phyloP scores from a whole-genome alignment of 2,329 filamentous ascomycete genomes.

The Colletotrichum neosansevieriae region DNA sequence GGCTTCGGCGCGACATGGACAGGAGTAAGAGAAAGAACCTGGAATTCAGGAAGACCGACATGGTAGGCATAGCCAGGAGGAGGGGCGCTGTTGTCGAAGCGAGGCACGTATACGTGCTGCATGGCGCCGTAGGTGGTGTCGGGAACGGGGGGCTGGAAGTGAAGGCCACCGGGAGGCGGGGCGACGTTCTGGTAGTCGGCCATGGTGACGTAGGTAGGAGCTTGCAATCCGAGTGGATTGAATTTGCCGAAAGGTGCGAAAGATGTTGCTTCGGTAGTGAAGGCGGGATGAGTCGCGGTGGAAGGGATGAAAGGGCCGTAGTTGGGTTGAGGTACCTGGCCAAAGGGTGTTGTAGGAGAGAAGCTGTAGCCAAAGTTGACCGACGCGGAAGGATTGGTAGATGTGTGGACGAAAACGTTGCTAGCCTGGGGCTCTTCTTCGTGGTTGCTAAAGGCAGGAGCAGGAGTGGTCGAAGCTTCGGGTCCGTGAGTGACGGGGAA shows the following conservation, averaged over 20 bases:
- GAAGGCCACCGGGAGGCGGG: conserved; percentile 58
- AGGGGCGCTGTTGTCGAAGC: conserved; percentile 56
- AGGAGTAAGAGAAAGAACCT: conserved; percentile 44
- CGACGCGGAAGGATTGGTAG: conserved; percentile 37
- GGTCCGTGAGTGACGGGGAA: conserved; percentile 29
- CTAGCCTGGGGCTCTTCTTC: neutral
- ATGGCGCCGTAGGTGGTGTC: conserved; percentile 69
- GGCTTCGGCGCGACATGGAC: conserved; percentile 13
- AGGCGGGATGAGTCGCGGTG: conserved; percentile 35
- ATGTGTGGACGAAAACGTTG: conserved; percentile 29
- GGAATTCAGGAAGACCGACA: conserved; percentile 49
- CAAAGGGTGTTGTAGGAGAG: conserved; percentile 14
- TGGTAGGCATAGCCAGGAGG: conserved; percentile 44
- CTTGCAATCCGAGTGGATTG: conserved; percentile 35
- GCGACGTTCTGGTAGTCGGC: conserved; percentile 57
- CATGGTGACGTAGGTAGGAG: conserved; percentile 46
- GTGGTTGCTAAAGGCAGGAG: conserved; percentile 24
- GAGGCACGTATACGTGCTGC: conserved; percentile 67
- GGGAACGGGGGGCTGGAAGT: conserved; percentile 70
- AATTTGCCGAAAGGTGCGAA: conserved; percentile 34
- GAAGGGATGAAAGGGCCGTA: conserved; percentile 36
- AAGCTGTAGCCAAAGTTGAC: conserved; percentile 23
- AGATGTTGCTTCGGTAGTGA: conserved; percentile 20
- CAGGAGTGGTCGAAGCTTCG: neutral
- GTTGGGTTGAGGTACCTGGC: conserved; percentile 33